Evolutionary conservation across 345 rosid species (phyloP).

Genomic region (Linum usitatissimum): DNA sequence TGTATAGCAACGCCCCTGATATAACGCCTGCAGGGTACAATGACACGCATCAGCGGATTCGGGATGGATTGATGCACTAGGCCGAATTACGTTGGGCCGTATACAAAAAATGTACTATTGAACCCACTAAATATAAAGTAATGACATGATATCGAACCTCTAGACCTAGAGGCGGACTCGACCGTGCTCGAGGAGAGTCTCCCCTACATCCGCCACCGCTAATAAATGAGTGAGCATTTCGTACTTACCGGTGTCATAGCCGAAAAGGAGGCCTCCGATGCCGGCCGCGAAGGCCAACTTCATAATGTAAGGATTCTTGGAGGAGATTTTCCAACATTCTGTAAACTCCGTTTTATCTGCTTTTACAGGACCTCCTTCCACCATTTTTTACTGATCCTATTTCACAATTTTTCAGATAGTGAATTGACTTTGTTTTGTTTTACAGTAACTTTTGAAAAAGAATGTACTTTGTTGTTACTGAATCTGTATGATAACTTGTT

Average conservation of each 20-base stretch:
- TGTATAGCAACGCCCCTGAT: constrained; percentile 83
- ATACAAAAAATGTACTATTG: no score
- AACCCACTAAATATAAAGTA: no score
- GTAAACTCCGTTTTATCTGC: constrained; percentile 60
- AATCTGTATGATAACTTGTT: not conserved
- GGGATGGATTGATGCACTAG: not conserved
- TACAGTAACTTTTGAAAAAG: not conserved
- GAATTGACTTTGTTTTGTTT: no score
- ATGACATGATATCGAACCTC: no score
- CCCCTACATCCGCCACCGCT: no score
- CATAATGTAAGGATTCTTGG: constrained; percentile 74
- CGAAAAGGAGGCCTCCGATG: constrained; percentile 87
- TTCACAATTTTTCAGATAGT: no score
- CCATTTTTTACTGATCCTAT: constrained; percentile 27
- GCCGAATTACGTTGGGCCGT: no score
- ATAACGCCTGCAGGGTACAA: constrained; percentile 42
- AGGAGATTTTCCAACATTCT: constrained; percentile 61
- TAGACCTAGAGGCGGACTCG: no score
- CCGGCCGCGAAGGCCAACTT: constrained; percentile 83
- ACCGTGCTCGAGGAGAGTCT: no score
- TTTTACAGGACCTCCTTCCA: constrained; percentile 53
- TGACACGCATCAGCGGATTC: no score
- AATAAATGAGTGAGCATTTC: no score
- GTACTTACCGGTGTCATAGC: constrained; percentile 54
- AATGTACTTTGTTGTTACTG: not conserved